phyloP scores from a whole-genome alignment of 1,284 basidiomycete genomes.

The Tetrapyrgos nigripes region DNA sequence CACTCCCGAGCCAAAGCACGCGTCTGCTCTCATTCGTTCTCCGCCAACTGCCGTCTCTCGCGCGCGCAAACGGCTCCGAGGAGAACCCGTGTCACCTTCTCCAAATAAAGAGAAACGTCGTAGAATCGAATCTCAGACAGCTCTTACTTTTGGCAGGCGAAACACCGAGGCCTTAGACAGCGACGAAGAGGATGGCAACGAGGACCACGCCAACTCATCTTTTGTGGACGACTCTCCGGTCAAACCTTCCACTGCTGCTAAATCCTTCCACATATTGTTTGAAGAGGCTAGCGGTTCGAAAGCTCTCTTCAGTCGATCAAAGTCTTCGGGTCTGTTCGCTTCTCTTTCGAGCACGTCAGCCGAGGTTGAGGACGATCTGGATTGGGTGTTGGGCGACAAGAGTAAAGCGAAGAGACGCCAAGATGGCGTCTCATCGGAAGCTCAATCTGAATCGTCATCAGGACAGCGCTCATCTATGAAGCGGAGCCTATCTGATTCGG shows the following conservation, averaged over 20 bases:
- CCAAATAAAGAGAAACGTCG: conserved; percentile 77
- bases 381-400: conserved; percentile 2
- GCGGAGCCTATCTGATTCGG: conserved; percentile 16
- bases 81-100: conserved; percentile 81
- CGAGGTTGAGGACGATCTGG: conserved; percentile 17
- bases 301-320: conserved; percentile 15
- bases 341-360: not conserved
- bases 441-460: not conserved
- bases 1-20: conserved; percentile 18
- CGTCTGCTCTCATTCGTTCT: conserved; percentile 24
- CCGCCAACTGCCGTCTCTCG: conserved; percentile 58
- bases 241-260: conserved; percentile 60
- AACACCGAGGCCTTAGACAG: conserved; percentile 31
- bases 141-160: conserved; percentile 35
- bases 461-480: conserved; percentile 6
- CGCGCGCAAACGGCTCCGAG: conserved; percentile 79
- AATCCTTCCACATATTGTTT: conserved; percentile 71
- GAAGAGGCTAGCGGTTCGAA: conserved; percentile 51
- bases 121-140: conserved; percentile 46
- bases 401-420: not conserved
- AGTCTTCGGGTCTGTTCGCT: conserved; percentile 14
- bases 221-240: conserved; percentile 75
- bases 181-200: conserved; percentile 47
- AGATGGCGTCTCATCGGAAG: not conserved
- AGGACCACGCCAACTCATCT: conserved; percentile 47